Evolutionary conservation across 169 alveolate species (phyloP).

Genomic region (Eimeria acervulina): DNA sequence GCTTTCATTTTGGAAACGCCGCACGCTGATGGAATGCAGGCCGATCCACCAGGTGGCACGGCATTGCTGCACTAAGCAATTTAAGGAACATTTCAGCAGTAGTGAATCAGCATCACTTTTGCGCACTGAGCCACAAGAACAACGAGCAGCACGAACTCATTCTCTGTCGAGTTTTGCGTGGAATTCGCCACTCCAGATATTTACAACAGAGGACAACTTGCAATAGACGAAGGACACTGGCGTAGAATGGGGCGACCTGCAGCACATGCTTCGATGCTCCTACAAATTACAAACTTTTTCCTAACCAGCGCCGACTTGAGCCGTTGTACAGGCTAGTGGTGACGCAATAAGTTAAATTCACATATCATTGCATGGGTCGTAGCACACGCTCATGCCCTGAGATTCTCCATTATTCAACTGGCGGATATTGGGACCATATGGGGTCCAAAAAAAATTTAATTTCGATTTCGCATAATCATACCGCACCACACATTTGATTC

Average conservation of each 20-base stretch:
- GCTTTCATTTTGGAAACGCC: not conserved
- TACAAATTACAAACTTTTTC: not conserved
- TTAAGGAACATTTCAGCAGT: not conserved
- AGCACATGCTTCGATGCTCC: not conserved
- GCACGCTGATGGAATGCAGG: not conserved
- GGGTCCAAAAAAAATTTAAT: too few species aligned
- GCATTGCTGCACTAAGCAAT: not conserved
- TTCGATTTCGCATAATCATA: not conserved
- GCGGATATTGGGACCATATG: too few species aligned
- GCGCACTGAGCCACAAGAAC: not conserved
- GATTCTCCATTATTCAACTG: too few species aligned
- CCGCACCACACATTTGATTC: not conserved
- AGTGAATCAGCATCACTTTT: not conserved
- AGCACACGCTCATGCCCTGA: too few species aligned
- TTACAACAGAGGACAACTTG: not conserved
- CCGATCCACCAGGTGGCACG: not conserved
- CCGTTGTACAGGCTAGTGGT: not conserved
- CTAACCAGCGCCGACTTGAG: not conserved
- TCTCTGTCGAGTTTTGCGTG: not conserved
- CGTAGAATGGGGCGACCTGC: not conserved
- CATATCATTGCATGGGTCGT: not conserved
- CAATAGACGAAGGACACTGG: not conserved
- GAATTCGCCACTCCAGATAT: not conserved
- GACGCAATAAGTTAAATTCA: not conserved
- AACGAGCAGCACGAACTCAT: not conserved